Conservation (phyloP, 2,329 filamentous ascomycete species). For the Botrytis deweyae region DNA sequence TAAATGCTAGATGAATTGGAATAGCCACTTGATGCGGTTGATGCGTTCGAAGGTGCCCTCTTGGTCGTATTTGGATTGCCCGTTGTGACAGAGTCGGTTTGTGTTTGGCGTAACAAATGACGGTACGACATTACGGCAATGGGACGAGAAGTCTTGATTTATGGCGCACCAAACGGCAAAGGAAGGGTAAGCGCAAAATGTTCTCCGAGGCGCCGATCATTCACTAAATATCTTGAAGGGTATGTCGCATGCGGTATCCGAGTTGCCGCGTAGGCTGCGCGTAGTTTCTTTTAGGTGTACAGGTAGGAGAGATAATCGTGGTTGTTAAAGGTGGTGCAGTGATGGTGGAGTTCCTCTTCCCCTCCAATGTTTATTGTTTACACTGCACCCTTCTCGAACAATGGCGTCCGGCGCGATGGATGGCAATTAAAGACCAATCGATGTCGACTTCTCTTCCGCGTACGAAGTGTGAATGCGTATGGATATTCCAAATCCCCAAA, state of each 20-base stretch:
- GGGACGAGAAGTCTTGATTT: conserved; percentile 14
- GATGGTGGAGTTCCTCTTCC: neutral
- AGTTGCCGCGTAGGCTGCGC: neutral
- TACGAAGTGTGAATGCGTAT: neutral
- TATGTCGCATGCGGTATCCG: conserved; percentile 8
- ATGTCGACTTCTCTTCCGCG: neutral
- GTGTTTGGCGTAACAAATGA: conserved; percentile 58
- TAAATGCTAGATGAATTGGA: conserved; percentile 52
- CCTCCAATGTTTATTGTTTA: conserved; percentile 6
- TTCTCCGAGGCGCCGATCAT: neutral
- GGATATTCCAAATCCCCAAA: neutral
- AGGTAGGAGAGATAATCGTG: neutral
- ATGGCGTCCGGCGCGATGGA: conserved; percentile 9
- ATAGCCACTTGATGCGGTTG: conserved; percentile 68
- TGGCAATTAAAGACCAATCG: no score
- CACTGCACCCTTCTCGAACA: neutral
- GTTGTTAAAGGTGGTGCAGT: neutral
- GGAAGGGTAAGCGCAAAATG: conserved; percentile 1
- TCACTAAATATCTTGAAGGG: neutral
- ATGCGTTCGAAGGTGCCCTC: conserved; percentile 67
- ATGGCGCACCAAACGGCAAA: conserved; percentile 10
- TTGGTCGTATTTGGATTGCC: conserved; percentile 38
- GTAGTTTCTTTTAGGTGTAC: neutral
- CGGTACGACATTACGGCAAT: conserved; percentile 54
- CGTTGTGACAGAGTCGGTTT: conserved; percentile 47